A percentile compares a stretch with the other conserved stretches of the same genome.
These are phyloP conservation scores for Globisporangium paroecandrum DNA, from an alignment of 352 stramenopile genomes.

Conservation along the genomic window DNA sequence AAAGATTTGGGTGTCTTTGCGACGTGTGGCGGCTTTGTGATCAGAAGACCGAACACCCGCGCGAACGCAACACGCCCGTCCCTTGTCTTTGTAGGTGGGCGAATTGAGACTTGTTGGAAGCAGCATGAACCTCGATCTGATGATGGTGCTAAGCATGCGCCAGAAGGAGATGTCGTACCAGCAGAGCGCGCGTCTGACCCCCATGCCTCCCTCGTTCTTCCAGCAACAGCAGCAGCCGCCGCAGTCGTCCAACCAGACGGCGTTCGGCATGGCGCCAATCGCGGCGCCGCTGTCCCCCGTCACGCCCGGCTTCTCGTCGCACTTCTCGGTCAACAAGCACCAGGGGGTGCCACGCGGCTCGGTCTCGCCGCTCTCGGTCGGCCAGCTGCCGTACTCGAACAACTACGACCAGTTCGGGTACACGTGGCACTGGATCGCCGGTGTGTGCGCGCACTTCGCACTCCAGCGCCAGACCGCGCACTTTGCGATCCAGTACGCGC, in stretches of 20 bases:
- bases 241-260: constrained; percentile 2
- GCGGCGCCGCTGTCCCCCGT: constrained; percentile 29
- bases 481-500: constrained; percentile 74
- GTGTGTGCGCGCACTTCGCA: constrained; percentile 60
- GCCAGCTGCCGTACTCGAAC: constrained; percentile 38
- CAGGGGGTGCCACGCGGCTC: constrained; percentile 11
- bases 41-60: constrained; percentile 2
- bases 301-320: constrained; percentile 12
- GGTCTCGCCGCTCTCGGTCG: constrained; percentile 51
- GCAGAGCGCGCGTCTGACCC: constrained; percentile 39
- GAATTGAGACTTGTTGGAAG: neutral
- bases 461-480: constrained; percentile 77
- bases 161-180: constrained; percentile 83
- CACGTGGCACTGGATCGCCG: constrained; percentile 72
- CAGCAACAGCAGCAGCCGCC: neutral
- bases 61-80: neutral
- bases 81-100: neutral
- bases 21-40: neutral
- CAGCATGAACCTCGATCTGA: constrained; percentile 46
- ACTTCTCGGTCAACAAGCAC: constrained; percentile 9
- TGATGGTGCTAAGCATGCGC: constrained; percentile 79
- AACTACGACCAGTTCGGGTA: constrained; percentile 77
- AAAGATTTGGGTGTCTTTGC: constrained; percentile 5
- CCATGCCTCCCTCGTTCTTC: constrained; percentile 21
- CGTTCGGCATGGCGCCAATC: constrained; percentile 14